These are phyloP conservation scores for Senna siamea DNA, from an alignment of 306 rosid genomes.

Conservation along the genomic window DNA sequence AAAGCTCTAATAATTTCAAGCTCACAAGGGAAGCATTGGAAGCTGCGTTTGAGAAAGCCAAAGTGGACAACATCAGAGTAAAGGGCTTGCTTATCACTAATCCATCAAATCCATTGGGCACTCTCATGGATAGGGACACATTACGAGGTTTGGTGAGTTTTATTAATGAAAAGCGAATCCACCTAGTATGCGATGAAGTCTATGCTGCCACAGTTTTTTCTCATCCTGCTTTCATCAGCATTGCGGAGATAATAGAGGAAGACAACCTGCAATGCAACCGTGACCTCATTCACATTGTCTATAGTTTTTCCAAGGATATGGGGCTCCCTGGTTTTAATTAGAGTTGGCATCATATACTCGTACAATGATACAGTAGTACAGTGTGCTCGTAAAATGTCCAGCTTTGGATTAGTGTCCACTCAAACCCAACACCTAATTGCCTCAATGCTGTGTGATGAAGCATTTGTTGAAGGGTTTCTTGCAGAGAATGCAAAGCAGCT, in stretches of 20 bases:
- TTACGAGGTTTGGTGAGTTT: constrained; percentile 57
- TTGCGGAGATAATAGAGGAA: constrained; percentile 73
- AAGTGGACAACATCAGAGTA: constrained; percentile 56
- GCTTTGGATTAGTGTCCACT: constrained; percentile 82
- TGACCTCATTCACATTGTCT: constrained; percentile 79
- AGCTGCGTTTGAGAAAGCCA: constrained; percentile 65
- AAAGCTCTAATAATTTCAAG: constrained; percentile 69
- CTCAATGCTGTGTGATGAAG: constrained; percentile 68
- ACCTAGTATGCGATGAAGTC: constrained; percentile 75
- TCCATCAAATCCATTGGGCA: constrained; percentile 91
- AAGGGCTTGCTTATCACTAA: constrained; percentile 88
- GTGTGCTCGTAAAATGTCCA: constrained; percentile 79
- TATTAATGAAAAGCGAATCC: constrained; percentile 73
- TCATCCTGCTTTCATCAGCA: constrained; percentile 67
- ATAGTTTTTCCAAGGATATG: constrained; percentile 91
- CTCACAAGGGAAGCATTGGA: constrained; percentile 72
- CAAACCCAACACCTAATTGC: constrained; percentile 81
- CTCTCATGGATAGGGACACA: constrained; percentile 63
- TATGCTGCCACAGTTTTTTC: constrained; percentile 82
- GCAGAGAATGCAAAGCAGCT: constrained; percentile 52
- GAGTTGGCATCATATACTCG: constrained; percentile 87
- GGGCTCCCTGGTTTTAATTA: constrained; percentile 94
- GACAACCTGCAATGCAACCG: constrained; percentile 56
- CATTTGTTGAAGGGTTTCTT: constrained; percentile 61
- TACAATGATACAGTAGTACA: constrained; percentile 72